Conservation (phyloP, 805 yeast genomes). For the Candida yuanshanica region DNA sequence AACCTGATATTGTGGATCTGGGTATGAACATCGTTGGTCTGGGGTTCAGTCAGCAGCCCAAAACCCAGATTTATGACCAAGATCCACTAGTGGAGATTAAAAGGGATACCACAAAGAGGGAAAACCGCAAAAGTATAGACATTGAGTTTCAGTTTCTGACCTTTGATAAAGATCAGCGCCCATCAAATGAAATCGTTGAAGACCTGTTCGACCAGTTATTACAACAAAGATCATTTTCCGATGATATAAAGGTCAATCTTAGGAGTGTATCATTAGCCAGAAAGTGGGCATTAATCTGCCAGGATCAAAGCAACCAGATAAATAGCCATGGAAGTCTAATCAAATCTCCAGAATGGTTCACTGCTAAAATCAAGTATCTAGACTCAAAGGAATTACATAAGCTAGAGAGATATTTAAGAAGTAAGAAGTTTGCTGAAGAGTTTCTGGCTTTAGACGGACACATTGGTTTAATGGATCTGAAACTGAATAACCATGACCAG, state of each 20-base stretch:
- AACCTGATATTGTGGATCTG: constrained; percentile 13
- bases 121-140: constrained; percentile 1
- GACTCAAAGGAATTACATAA: constrained; percentile 17
- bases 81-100: neutral
- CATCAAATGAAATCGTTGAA: constrained; percentile 21
- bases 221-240: constrained; percentile 16
- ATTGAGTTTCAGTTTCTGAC: constrained; percentile 21
- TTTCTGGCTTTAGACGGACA: constrained; percentile 50
- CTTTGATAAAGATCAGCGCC: constrained; percentile 24
- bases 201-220: constrained; percentile 15
- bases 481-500: constrained; percentile 40
- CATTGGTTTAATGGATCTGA: constrained; percentile 38
- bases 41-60: constrained; percentile 9
- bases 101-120: neutral
- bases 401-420: constrained; percentile 20
- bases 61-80: too few species aligned
- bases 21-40: constrained; percentile 22
- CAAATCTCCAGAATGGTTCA: constrained; percentile 16
- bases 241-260: constrained; percentile 17
- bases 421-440: constrained; percentile 24
- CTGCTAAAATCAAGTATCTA: constrained; percentile 11
- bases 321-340: neutral
- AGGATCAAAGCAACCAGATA: constrained; percentile 13
- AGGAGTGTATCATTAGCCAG: constrained; percentile 12
- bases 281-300: constrained; percentile 25